These are phyloP conservation scores for Heteromeles arbutifolia DNA, from an alignment of 306 rosid species.

Conservation along the genomic window DNA sequence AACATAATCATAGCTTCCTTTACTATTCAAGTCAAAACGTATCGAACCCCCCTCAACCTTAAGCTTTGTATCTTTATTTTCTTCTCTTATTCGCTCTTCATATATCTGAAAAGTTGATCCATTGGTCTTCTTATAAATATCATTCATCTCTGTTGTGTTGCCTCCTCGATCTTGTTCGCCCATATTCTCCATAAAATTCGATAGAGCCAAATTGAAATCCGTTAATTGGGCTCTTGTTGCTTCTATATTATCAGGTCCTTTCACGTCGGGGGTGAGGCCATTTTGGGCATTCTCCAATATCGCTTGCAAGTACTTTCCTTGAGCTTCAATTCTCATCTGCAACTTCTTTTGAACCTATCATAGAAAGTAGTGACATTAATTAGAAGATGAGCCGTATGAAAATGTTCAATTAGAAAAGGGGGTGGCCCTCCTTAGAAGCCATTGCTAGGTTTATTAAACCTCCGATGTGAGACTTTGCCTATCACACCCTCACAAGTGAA, in stretches of 20 bases:
- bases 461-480: too few relatives aligned
- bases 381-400: neutral
- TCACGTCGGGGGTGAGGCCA: constrained; percentile 47
- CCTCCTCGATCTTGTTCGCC: constrained; percentile 44
- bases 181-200: constrained; percentile 64
- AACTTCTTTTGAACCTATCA: constrained; percentile 68
- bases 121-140: constrained; percentile 21
- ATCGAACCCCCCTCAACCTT: constrained; percentile 41
- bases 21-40: constrained; percentile 67
- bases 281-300: constrained; percentile 78
- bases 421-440: too few relatives aligned
- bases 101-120: constrained; percentile 35
- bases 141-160: constrained; percentile 27
- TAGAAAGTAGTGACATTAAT: neutral
- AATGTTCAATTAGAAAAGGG: too few relatives aligned
- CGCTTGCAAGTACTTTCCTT: constrained; percentile 77
- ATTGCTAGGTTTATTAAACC: too few relatives aligned
- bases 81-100: constrained; percentile 30
- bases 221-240: constrained; percentile 50
- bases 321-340: constrained; percentile 82
- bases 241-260: constrained; percentile 40
- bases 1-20: constrained; percentile 53
- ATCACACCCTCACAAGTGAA: too few relatives aligned
- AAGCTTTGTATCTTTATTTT: constrained; percentile 35
- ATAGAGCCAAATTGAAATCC: constrained; percentile 61